These are phyloP conservation scores for Coemansia sp. DNA, from an alignment of 192 early-diverging fungal genomes.

Conservation along the genomic window DNA sequence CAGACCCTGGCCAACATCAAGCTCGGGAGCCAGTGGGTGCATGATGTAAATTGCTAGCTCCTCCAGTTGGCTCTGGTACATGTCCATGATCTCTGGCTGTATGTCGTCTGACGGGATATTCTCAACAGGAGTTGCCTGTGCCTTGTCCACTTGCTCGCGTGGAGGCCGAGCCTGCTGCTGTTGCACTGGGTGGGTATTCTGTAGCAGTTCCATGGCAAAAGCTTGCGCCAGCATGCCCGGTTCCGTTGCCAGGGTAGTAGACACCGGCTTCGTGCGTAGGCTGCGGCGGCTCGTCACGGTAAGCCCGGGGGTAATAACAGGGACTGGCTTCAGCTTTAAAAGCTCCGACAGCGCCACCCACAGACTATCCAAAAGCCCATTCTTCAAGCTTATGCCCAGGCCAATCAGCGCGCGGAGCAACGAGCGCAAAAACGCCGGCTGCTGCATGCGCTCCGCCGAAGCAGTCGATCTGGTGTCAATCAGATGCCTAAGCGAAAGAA, in stretches of 20 bases:
- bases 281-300: background rate
- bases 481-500: background rate
- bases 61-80: conserved; percentile 15
- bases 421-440: conserved; percentile 12
- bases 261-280: background rate
- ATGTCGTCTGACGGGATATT: background rate
- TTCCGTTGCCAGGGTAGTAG: background rate
- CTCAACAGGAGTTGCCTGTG: background rate
- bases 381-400: conserved; percentile 20
- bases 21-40: conserved; percentile 12
- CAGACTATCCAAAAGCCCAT: conserved; percentile 24
- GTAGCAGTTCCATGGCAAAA: background rate
- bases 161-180: background rate
- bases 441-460: background rate
- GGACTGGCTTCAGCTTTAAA: background rate
- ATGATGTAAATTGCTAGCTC: conserved; percentile 17
- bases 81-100: background rate
- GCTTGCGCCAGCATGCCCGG: background rate
- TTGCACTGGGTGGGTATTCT: background rate
- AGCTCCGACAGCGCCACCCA: conserved; percentile 22
- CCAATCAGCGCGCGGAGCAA: conserved; percentile 34
- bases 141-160: background rate
- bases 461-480: background rate
- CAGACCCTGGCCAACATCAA: conserved; percentile 21
- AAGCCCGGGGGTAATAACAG: background rate